phyloP scores from a whole-genome alignment of 1,139 yeast genomes.

The Sugiyamaella novakii region DNA sequence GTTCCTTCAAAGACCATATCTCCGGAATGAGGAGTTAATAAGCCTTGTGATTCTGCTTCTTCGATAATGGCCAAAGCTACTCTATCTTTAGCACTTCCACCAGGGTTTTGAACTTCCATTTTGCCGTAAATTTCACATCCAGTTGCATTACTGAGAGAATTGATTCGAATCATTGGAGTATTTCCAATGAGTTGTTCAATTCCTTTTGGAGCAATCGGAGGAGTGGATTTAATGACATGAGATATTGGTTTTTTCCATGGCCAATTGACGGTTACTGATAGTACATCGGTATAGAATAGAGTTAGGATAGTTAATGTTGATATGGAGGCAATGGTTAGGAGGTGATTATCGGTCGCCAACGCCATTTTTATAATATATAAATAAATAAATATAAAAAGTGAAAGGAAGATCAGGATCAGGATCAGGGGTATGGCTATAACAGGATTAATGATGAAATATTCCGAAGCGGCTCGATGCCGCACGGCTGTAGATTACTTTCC shows the following conservation, averaged over 20 bases:
- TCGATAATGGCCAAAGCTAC: slow-evolving; percentile 85
- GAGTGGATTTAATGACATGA: no score
- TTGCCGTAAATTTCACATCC: slow-evolving; percentile 88
- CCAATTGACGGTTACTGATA: neutral
- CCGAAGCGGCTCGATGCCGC: no score
- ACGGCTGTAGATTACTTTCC: no score
- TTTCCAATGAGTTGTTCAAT: slow-evolving; percentile 77
- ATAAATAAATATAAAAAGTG: no score
- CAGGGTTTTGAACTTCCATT: slow-evolving; percentile 84
- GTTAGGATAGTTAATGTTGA: neutral
- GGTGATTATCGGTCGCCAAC: no score
- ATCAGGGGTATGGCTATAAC: no score
- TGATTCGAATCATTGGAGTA: slow-evolving; percentile 81
- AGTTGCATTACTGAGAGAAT: slow-evolving; percentile 70
- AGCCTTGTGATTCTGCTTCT: slow-evolving; percentile 63
- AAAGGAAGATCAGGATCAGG: no score
- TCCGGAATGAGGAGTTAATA: slow-evolving; percentile 57
- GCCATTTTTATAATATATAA: no score
- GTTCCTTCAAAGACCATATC: slow-evolving; percentile 91
- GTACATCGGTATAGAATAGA: slow-evolving; percentile 2
- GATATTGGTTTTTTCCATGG: neutral
- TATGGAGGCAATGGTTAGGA: neutral
- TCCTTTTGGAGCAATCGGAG: slow-evolving; percentile 37
- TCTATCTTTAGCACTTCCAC: slow-evolving; percentile 94
- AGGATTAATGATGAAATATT: no score